Conservation (phyloP, 78 protist species). For the Anaeramoeba flamelloides region DNA sequence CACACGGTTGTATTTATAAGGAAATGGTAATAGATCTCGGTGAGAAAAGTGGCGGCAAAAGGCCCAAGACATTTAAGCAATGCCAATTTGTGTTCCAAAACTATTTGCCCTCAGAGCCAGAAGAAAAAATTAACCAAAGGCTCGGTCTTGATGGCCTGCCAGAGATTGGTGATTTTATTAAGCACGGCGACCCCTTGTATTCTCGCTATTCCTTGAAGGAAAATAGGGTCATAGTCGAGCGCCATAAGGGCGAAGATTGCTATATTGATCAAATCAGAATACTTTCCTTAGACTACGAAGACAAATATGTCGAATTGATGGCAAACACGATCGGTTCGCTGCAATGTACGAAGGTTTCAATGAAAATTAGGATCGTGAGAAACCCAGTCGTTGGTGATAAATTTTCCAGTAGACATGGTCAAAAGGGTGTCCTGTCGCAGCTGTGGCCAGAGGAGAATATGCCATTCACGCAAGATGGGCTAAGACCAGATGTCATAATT, state of each 20-base stretch:
- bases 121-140: not conserved
- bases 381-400: conserved; percentile 88
- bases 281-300: no score
- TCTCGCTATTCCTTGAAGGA: no score
- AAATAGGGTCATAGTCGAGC: no score
- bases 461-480: conserved; percentile 94
- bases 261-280: no score
- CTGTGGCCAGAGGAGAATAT: conserved; percentile 38
- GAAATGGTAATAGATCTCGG: conserved; percentile 31
- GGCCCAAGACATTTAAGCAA: no score
- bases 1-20: conserved; percentile 58
- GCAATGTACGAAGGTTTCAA: no score
- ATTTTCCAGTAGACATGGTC: conserved; percentile 90
- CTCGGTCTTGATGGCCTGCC: conserved; percentile 44
- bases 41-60: conserved; percentile 15
- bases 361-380: conserved; percentile 26
- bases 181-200: conserved; percentile 23
- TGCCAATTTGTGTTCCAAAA: no score
- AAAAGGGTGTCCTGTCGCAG: conserved; percentile 61
- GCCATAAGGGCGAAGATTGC: no score
- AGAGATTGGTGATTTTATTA: conserved; percentile 10
- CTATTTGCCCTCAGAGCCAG: no score
- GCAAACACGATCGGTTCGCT: no score
- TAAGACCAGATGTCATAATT: conserved; percentile 86
- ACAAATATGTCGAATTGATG: no score